Percentiles rank a stretch among this genome's conserved stretches.
phyloP scores from a whole-genome alignment of 2,329 filamentous ascomycete genomes.

The Penicillium thymicola region DNA sequence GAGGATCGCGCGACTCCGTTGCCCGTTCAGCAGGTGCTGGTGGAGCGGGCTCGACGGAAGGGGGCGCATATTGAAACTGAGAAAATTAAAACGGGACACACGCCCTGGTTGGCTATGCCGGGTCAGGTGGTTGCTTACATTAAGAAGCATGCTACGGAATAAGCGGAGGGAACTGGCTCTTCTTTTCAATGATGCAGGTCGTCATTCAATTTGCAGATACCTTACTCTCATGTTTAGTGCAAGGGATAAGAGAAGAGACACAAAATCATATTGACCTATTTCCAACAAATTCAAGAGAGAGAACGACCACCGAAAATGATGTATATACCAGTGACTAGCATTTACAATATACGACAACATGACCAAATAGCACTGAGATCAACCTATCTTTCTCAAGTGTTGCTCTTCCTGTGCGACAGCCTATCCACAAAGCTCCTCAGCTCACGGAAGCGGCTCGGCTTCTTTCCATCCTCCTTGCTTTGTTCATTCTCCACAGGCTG shows the following conservation, averaged over 20 bases:
- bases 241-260: not conserved
- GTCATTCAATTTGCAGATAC: not conserved
- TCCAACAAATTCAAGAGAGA: not conserved
- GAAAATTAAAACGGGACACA: constrained; percentile 27
- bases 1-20: constrained; percentile 31
- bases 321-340: not conserved
- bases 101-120: constrained; percentile 30
- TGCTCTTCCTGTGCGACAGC: constrained; percentile 10
- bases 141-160: constrained; percentile 16
- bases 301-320: not conserved
- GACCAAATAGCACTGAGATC: not conserved
- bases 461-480: not conserved
- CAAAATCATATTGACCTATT: not conserved
- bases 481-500: not conserved
- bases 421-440: constrained; percentile 12
- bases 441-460: not conserved
- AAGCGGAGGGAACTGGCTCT: not conserved
- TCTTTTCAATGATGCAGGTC: not conserved
- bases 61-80: constrained; percentile 31
- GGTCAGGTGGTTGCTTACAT: constrained; percentile 21
- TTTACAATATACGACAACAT: not conserved
- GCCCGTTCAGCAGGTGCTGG: constrained; percentile 31
- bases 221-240: not conserved
- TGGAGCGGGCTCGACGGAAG: constrained; percentile 27
- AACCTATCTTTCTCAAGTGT: not conserved